Evolutionary conservation across 225 moss, liverwort and hornwort genomes (phyloP), one percentile per base, ranked within the genome.

Genomic region (Anthoceros angustus): DNA sequence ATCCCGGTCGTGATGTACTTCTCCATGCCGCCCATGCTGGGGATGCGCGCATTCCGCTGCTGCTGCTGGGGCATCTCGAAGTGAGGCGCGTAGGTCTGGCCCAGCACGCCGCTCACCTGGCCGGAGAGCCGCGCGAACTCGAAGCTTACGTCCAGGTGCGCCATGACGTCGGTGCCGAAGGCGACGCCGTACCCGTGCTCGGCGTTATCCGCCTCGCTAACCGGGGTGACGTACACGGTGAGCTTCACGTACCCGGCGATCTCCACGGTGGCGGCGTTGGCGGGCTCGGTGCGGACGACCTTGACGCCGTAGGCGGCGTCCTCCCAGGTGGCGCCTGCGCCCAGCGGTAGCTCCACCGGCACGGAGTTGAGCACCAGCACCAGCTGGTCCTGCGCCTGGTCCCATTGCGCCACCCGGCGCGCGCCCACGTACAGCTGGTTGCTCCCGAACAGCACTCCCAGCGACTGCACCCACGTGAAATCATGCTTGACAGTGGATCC

Each of bases 391-490:
- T 26, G 15, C 8, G 26, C 69, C 60, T 39, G 60, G 41, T 69
- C 41, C 69, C 69, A 69, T 10, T 38, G 11, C 38, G 69, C 61
- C 12, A 69, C 69, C 62, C 62, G 41, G 60, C 62, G 61, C 23
- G 55, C 62, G 8, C 61, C 69, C 8, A 69, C 20, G 69, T 60
- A 61, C 39, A 69, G 32, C 20, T n/a, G 32, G 69, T 69, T 55
- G 41, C 32, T n/a, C 10, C 62, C 61, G 61, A 69, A 61, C 38
- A 62, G 61, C 0, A 69, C 18, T 12, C 69, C 69, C 18, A 69
- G 61, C 3, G 61, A 55, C 41, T 69, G 69, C 23, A 69, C 69
- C 69, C 69, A 69, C 12, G 69, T 69, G 69, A 38, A 69, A 38
- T 69, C 69, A 2, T 61, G 42, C 32, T 32, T 32, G 4, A 32